Conservation (phyloP, 2,329 filamentous ascomycete species). For the Xylariaceae sp. region DNA sequence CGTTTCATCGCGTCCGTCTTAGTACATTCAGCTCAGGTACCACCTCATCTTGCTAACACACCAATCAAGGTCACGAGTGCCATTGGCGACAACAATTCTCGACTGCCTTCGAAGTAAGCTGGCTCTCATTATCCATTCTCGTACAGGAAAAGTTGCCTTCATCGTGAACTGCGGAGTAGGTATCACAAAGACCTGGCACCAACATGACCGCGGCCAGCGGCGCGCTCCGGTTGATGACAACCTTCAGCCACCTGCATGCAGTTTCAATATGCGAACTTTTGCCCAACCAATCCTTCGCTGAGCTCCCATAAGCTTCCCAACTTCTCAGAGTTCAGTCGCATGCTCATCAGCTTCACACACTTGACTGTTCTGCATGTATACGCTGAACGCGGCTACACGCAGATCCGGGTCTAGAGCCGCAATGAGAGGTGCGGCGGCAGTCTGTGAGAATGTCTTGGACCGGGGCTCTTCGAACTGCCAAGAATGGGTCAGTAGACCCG, state of each 20-base stretch:
- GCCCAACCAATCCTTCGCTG: slow-evolving; percentile 40
- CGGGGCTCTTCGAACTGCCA: slow-evolving; percentile 20
- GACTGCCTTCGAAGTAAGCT: too few species aligned
- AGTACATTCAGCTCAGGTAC: too few species aligned
- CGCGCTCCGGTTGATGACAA: background rate
- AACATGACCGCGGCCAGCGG: too few species aligned
- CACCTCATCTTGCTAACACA: too few species aligned
- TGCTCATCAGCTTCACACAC: slow-evolving; percentile 29
- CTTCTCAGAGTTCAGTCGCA: slow-evolving; percentile 32
- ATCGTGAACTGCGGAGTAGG: too few species aligned
- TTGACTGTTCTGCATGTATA: slow-evolving; percentile 32
- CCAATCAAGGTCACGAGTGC: too few species aligned
- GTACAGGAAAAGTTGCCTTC: too few species aligned
- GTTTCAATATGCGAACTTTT: slow-evolving; percentile 24
- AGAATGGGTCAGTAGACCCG: too few species aligned
- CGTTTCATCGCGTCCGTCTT: too few species aligned
- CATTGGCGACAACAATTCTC: too few species aligned
- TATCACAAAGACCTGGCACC: too few species aligned
- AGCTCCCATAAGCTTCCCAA: slow-evolving; percentile 42
- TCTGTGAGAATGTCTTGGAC: slow-evolving; percentile 37
- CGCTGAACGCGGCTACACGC: slow-evolving; percentile 24
- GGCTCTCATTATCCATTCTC: too few species aligned
- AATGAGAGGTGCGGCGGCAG: slow-evolving; percentile 38
- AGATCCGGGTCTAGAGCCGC: slow-evolving; percentile 37
- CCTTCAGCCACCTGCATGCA: background rate